Evolutionary conservation across 2,329 filamentous ascomycete species (phyloP).

Genomic region (Colletotrichum noveboracense): DNA sequence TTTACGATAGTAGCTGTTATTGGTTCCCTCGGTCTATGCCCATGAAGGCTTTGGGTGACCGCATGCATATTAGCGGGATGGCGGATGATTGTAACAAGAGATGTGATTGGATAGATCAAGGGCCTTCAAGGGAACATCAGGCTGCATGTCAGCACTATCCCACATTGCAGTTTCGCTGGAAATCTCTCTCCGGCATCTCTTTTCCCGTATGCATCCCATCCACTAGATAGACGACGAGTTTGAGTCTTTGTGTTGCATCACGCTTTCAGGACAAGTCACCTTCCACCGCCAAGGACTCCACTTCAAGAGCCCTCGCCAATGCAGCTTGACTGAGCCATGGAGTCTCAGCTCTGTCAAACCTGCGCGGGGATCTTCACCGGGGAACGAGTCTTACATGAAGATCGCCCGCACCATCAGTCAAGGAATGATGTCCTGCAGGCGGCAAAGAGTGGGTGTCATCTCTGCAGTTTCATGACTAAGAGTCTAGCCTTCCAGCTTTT

Average conservation of each 20-base stretch:
- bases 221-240: background rate
- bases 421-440: background rate
- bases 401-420: background rate
- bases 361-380: background rate
- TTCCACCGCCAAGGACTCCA: background rate
- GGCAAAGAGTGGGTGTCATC: background rate
- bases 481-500: background rate
- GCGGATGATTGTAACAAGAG: background rate
- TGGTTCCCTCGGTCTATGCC: background rate
- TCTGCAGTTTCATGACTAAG: background rate
- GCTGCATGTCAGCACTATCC: background rate
- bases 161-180: background rate
- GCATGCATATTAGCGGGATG: background rate
- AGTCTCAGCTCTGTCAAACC: background rate
- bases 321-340: background rate
- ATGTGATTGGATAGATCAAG: background rate
- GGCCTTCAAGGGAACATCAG: background rate
- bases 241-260: background rate
- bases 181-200: background rate
- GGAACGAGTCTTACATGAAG: background rate
- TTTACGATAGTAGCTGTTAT: background rate
- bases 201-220: background rate
- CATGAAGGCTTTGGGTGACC: background rate
- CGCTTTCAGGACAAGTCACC: background rate
- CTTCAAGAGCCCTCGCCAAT: background rate